Evolutionary conservation across 305 asterid species (phyloP).

Genomic region (Fraxinus angustifolia): DNA sequence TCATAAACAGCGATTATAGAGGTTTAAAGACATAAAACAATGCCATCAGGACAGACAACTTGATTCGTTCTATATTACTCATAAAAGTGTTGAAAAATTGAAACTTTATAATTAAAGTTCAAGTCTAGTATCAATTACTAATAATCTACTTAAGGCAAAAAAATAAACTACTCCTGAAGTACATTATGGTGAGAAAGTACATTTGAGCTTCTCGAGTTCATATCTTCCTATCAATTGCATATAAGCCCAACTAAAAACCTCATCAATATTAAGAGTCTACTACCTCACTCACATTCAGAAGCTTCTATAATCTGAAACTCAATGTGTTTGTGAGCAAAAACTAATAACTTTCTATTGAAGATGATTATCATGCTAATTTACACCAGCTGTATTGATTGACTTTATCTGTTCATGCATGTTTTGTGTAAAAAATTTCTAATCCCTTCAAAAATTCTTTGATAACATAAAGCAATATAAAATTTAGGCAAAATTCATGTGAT

Average conservation of each 20-base stretch:
- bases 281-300: not conserved
- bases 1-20: slow-evolving; percentile 3
- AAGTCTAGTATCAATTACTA: not conserved
- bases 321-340: not conserved
- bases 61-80: not conserved
- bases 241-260: not conserved
- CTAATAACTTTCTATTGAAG: not conserved
- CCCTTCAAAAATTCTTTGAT: not conserved
- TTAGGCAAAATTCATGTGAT: not conserved
- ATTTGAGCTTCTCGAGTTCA: not conserved
- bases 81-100: not conserved
- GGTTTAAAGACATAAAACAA: slow-evolving; percentile 9
- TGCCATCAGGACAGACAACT: slow-evolving; percentile 4
- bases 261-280: not conserved
- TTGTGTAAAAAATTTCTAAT: not conserved
- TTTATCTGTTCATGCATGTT: not conserved
- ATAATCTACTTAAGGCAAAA: not conserved
- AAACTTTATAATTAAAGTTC: not conserved
- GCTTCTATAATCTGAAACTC: not conserved
- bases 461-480: not conserved
- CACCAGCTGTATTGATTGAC: not conserved
- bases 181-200: not conserved
- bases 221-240: not conserved
- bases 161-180: not conserved
- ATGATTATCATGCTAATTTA: not conserved